Conservation (phyloP, 1,139 yeast genomes). For the Blastobotrys illinoisensis region DNA sequence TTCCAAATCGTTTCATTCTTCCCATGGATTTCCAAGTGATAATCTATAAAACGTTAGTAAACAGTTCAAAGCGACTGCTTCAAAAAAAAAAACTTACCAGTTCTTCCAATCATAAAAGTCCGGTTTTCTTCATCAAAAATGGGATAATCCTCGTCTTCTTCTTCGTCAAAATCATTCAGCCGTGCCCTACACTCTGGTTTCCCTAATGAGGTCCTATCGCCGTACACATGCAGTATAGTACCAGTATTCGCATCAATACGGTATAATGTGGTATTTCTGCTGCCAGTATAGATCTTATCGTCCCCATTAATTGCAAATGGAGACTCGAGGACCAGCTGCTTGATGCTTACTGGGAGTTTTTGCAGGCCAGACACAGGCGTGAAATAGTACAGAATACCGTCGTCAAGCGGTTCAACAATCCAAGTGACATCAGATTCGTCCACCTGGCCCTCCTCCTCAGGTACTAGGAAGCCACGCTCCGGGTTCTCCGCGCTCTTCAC, state of each 20-base stretch:
- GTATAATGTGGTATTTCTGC: conserved; percentile 68
- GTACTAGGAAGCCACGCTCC: neutral
- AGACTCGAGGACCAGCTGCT: conserved; percentile 71
- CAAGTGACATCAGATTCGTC: conserved; percentile 42
- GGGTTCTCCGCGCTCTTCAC: conserved; percentile 16
- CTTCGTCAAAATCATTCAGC: conserved; percentile 16
- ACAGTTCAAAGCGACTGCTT: neutral
- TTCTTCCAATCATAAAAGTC: conserved; percentile 35
- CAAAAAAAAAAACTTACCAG: conserved; percentile 28
- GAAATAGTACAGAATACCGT: conserved; percentile 82
- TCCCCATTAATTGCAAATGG: conserved; percentile 68
- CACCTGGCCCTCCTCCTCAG: neutral
- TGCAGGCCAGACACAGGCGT: conserved; percentile 73
- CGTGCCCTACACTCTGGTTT: conserved; percentile 21
- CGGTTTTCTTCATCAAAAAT: conserved; percentile 22
- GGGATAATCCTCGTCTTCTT: conserved; percentile 19
- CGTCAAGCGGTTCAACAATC: conserved; percentile 89
- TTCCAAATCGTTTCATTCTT: conserved; percentile 72
- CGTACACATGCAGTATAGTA: conserved; percentile 65
- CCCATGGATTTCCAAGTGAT: conserved; percentile 58
- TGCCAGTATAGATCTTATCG: conserved; percentile 86
- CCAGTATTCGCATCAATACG: conserved; percentile 75
- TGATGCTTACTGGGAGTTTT: conserved; percentile 75
- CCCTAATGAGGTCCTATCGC: conserved; percentile 35
- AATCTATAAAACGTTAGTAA: conserved; percentile 32